phyloP scores from a whole-genome alignment of 352 stramenopile species.

The Hyaloperonospora brassicae region DNA sequence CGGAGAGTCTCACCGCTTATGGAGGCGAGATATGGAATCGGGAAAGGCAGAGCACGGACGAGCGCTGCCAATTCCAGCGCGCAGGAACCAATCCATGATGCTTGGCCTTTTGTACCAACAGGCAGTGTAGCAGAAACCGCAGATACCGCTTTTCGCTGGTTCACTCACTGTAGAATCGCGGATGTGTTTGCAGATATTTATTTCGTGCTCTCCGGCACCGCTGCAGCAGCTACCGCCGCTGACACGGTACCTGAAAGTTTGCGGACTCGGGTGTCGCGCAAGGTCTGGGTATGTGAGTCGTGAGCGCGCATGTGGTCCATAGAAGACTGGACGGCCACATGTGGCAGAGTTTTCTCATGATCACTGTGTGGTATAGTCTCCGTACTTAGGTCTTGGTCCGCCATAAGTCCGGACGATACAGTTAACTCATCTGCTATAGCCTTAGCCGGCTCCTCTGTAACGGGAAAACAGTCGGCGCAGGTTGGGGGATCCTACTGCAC shows the following conservation, averaged over 20 bases:
- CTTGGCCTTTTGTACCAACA: neutral
- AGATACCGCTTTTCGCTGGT: neutral
- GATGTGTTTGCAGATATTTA: neutral
- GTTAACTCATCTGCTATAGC: too few species aligned
- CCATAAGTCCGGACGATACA: too few species aligned
- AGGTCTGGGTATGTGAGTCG: neutral
- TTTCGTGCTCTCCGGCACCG: neutral
- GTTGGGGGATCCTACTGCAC: too few species aligned
- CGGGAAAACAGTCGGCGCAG: too few species aligned
- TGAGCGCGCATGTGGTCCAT: neutral
- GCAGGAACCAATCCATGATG: neutral
- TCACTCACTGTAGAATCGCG: neutral
- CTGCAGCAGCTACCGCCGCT: too few species aligned
- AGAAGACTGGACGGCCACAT: neutral
- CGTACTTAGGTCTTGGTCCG: too few species aligned
- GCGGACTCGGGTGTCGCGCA: neutral
- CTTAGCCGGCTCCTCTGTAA: too few species aligned
- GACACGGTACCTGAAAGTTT: too few species aligned
- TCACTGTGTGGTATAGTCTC: too few species aligned
- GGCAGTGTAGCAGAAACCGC: neutral
- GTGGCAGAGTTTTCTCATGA: neutral
- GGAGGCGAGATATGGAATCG: neutral
- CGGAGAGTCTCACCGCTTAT: neutral
- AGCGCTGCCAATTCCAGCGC: neutral
- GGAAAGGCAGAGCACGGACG: neutral